Evolutionary conservation across 1,284 basidiomycete species (phyloP).

Genomic region (Ustilago bromivora): DNA sequence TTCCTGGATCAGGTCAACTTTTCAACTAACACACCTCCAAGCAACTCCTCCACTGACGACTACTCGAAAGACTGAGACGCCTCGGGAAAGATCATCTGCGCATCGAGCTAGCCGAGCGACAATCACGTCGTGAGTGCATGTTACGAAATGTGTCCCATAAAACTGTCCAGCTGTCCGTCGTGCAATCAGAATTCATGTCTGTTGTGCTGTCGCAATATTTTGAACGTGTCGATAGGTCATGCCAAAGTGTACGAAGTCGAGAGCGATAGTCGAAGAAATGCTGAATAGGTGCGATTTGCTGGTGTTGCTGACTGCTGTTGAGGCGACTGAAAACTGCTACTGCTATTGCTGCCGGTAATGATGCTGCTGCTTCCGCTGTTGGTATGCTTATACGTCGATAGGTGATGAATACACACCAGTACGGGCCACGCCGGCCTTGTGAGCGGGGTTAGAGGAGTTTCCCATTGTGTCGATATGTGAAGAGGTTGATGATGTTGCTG

Average conservation of each 20-base stretch:
- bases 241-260: conserved; percentile 5
- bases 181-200: neutral
- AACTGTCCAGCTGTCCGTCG: too few relatives aligned
- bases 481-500: conserved; percentile 49
- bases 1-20: too few relatives aligned
- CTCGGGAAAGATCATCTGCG: too few relatives aligned
- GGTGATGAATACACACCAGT: conserved; percentile 56
- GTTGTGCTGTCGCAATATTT: neutral
- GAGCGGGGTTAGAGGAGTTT: conserved; percentile 68
- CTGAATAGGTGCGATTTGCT: neutral
- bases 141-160: too few relatives aligned
- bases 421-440: conserved; percentile 67
- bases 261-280: neutral
- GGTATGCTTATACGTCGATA: conserved; percentile 1
- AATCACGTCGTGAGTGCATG: too few relatives aligned
- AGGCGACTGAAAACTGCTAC: neutral
- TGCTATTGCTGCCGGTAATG: conserved; percentile 10
- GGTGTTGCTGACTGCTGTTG: conserved; percentile 2
- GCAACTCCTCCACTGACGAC: too few relatives aligned
- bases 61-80: too few relatives aligned
- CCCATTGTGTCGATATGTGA: conserved; percentile 57
- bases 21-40: too few relatives aligned
- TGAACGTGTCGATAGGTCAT: neutral
- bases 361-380: conserved; percentile 14
- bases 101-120: too few relatives aligned